Evolutionary conservation across 352 stramenopile species (phyloP).

Genomic region (Phytophthora tubulina): DNA sequence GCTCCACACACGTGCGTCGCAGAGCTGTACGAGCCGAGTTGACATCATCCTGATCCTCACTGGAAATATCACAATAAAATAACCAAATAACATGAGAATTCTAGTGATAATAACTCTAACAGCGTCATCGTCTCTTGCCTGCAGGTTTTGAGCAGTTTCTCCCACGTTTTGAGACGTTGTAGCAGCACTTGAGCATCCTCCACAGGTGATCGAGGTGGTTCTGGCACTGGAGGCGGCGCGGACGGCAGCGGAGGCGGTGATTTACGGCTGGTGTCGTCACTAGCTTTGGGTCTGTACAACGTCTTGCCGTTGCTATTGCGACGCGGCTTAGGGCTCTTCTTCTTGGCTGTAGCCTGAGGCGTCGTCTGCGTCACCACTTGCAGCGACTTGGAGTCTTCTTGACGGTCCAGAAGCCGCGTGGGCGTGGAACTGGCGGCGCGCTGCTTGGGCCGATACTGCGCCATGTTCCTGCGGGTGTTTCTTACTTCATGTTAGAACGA

Average conservation of each 20-base stretch:
- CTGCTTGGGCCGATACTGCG: slow-evolving; percentile 22
- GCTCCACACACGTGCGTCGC: slow-evolving; percentile 46
- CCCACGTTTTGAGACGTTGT: slow-evolving; percentile 29
- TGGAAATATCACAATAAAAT: slow-evolving; percentile 1
- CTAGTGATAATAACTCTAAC: not conserved
- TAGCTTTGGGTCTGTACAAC: slow-evolving; percentile 18
- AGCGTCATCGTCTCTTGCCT: not conserved
- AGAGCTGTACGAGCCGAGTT: slow-evolving; percentile 24
- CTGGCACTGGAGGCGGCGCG: not conserved
- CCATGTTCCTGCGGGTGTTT: slow-evolving; percentile 17
- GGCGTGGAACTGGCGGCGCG: slow-evolving; percentile 4
- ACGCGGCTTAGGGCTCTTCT: slow-evolving; percentile 13
- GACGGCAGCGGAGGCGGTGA: slow-evolving; percentile 6
- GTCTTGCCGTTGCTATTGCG: slow-evolving; percentile 11
- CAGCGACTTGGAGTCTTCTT: not conserved
- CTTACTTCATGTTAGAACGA: slow-evolving; percentile 24
- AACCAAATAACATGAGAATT: not conserved
- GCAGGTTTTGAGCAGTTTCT: slow-evolving; percentile 33
- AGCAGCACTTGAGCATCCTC: slow-evolving; percentile 27
- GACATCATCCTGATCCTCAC: slow-evolving; percentile 12
- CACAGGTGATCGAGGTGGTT: slow-evolving; percentile 3
- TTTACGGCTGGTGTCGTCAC: slow-evolving; percentile 1
- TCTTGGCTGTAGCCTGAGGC: not conserved
- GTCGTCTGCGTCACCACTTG: not conserved
- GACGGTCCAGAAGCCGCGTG: slow-evolving; percentile 19